Percentiles rank a stretch among this genome's conserved stretches.
phyloP scores from a whole-genome alignment of 371 early-diverging fungal species.

The Lichtheimia ramosa region DNA sequence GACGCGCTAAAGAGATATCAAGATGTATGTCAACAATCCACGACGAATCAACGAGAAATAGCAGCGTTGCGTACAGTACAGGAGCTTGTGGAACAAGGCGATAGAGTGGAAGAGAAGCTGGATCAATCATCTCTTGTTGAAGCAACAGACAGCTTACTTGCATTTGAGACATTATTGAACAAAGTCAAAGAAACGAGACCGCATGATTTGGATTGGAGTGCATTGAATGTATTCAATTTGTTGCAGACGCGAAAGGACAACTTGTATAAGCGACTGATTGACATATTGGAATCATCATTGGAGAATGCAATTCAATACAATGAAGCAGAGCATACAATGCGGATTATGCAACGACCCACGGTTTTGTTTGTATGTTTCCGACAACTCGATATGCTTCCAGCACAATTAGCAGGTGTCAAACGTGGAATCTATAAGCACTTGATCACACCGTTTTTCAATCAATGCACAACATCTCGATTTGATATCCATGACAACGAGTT shows the following conservation, averaged over 20 bases:
- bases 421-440: not conserved
- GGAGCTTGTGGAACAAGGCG: not conserved
- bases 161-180: not conserved
- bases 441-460: not conserved
- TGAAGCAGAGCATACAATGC: not conserved
- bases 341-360: not conserved
- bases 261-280: not conserved
- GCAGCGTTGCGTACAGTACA: not conserved
- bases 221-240: not conserved
- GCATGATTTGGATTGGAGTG: not conserved
- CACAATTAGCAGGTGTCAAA: conserved; percentile 4
- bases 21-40: not conserved
- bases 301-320: not conserved
- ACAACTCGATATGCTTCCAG: conserved; percentile 7
- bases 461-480: not conserved
- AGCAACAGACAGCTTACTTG: not conserved
- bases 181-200: too few species aligned
- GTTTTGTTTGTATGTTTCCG: conserved; percentile 7
- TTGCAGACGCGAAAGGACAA: not conserved
- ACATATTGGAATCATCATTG: not conserved
- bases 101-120: not conserved
- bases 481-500: not conserved
- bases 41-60: not conserved
- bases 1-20: not conserved
- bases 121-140: not conserved